Conservation (phyloP, 2,329 filamentous ascomycete species). For the Monosporascus sp. region DNA sequence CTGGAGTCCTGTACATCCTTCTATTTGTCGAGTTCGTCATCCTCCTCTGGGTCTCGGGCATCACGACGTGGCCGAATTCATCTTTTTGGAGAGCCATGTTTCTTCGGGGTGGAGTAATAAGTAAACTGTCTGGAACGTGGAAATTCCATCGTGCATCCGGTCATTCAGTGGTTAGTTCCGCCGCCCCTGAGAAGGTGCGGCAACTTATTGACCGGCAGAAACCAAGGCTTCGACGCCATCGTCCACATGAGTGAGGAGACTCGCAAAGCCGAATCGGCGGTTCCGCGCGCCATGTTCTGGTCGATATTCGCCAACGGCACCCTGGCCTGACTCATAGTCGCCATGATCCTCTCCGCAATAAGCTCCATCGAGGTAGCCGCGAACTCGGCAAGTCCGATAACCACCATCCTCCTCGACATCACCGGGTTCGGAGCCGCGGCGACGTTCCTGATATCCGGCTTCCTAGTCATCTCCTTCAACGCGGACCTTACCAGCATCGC, state of each 20-base stretch:
- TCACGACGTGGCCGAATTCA: no score
- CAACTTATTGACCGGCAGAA: background rate
- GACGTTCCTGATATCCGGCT: conserved; percentile 31
- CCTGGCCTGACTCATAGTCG: conserved; percentile 34
- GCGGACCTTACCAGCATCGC: conserved; percentile 37
- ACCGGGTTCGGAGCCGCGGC: conserved; percentile 35
- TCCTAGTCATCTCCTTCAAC: conserved; percentile 30
- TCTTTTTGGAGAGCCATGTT: no score
- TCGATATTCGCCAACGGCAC: conserved; percentile 36
- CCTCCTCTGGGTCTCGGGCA: no score
- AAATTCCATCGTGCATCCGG: conserved; percentile 14
- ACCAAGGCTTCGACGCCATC: conserved; percentile 39
- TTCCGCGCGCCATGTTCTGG: conserved; percentile 40
- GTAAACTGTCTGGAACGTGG: conserved; percentile 27
- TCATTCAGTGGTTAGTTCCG: background rate
- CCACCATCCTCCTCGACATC: conserved; percentile 28
- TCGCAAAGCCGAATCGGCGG: conserved; percentile 36
- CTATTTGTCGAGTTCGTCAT: no score
- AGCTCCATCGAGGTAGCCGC: conserved; percentile 30
- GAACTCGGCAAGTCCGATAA: conserved; percentile 28
- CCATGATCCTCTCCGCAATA: conserved; percentile 39
- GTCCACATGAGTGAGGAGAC: conserved; percentile 44
- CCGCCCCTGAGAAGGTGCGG: background rate
- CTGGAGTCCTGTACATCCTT: no score
- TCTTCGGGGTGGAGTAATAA: no score